Conservation (phyloP, 768 basidiomycete species). For the Lactifluus piperatus region DNA sequence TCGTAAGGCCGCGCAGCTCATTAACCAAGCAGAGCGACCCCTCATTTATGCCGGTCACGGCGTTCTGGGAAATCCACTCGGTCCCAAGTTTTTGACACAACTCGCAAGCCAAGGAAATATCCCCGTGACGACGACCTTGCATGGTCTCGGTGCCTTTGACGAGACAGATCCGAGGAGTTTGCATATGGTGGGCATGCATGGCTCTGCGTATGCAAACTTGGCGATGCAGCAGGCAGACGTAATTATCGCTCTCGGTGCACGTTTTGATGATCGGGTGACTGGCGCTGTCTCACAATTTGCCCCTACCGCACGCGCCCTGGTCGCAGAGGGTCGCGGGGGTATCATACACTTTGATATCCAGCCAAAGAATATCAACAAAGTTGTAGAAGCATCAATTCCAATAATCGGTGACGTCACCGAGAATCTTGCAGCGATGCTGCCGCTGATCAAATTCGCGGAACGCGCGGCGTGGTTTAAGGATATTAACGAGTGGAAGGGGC, state of each 20-base stretch:
- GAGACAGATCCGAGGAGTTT: constrained; percentile 78
- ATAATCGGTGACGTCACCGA: constrained; percentile 88
- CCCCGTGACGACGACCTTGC: constrained; percentile 93
- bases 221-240: constrained; percentile 98
- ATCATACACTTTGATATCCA: constrained; percentile 99
- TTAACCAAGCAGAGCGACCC: constrained; percentile 86
- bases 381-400: constrained; percentile 89
- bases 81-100: constrained; percentile 71
- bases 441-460: constrained; percentile 54
- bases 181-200: constrained; percentile 99
- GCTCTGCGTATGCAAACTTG: constrained; percentile 91
- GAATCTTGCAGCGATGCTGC: constrained; percentile 75
- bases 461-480: constrained; percentile 77
- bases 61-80: constrained; percentile 71
- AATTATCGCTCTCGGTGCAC: constrained; percentile 94
- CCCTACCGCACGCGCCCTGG: constrained; percentile 81
- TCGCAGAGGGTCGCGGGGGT: constrained; percentile 77
- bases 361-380: constrained; percentile 99
- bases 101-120: constrained; percentile 84
- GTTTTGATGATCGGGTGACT: constrained; percentile 98
- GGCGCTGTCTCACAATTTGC: constrained; percentile 86
- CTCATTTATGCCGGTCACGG: constrained; percentile 93
- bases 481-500: constrained; percentile 76
- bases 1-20: constrained; percentile 76
- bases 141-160: constrained; percentile 93